Evolutionary conservation across 306 rosid species (phyloP).

Genomic region (Geum urbanum): DNA sequence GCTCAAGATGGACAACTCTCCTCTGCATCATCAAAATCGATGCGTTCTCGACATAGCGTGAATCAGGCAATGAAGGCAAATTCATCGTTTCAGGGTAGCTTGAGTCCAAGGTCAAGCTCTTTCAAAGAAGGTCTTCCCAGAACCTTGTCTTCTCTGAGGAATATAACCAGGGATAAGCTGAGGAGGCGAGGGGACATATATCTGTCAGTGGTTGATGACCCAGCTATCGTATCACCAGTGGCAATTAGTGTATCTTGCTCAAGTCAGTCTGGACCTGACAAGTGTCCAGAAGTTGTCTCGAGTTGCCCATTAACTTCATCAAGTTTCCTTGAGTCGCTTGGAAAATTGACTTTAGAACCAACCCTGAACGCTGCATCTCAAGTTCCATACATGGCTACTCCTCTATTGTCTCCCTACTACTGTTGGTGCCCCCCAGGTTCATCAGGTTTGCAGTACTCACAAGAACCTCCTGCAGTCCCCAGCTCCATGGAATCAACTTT

Average conservation of each 20-base stretch:
- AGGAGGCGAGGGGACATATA: constrained; percentile 58
- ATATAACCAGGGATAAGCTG: constrained; percentile 64
- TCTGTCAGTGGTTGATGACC: constrained; percentile 40
- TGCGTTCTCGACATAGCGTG: constrained; percentile 58
- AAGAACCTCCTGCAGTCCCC: constrained; percentile 39
- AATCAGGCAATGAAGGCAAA: constrained; percentile 56
- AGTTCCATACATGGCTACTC: constrained; percentile 42
- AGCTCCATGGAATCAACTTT: constrained; percentile 30
- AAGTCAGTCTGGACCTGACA: constrained; percentile 37
- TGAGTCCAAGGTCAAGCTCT: constrained; percentile 82
- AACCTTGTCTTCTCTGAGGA: constrained; percentile 54
- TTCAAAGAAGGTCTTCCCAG: constrained; percentile 81
- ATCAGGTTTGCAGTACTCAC: constrained; percentile 44
- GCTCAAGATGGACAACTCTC: constrained; percentile 41
- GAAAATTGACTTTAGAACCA: constrained; percentile 43
- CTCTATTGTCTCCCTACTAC: constrained; percentile 80
- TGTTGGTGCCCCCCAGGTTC: constrained; percentile 87
- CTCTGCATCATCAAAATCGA: constrained; percentile 49
- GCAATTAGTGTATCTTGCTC: constrained; percentile 28
- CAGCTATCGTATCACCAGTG: constrained; percentile 33
- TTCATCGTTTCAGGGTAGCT: constrained; percentile 62
- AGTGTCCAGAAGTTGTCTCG: constrained; percentile 32
- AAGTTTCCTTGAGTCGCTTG: constrained; percentile 54
- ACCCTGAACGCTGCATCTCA: constrained; percentile 41
- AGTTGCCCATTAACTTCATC: constrained; percentile 42